A percentile compares a stretch with the other conserved stretches of the same genome.
These are phyloP conservation scores for Suhomyces emberorum DNA, from an alignment of 805 yeast genomes.

Conservation along the genomic window DNA sequence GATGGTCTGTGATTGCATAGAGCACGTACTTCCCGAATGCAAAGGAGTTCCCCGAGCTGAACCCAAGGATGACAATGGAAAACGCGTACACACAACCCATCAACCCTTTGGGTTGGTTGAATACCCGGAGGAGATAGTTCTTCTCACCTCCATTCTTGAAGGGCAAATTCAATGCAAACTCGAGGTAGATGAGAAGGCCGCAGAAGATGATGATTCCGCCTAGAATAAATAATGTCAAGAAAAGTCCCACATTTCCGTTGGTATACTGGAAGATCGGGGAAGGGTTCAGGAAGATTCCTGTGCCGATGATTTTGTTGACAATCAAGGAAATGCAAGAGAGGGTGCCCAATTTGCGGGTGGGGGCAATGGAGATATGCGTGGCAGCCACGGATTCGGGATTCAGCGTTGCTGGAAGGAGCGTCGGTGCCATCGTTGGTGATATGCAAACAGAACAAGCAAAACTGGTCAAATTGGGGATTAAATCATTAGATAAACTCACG, in stretches of 20 bases:
- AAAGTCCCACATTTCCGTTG: constrained; percentile 36
- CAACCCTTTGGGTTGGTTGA: constrained; percentile 30
- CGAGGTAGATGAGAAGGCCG: constrained; percentile 40
- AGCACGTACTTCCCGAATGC: constrained; percentile 63
- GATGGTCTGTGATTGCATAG: constrained; percentile 29
- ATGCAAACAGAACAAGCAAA: no score
- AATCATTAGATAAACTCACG: constrained; percentile 5
- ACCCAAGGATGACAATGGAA: constrained; percentile 54
- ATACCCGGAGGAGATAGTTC: constrained; percentile 36
- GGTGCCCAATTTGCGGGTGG: constrained; percentile 19
- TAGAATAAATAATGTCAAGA: constrained; percentile 29
- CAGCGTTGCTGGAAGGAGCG: background rate
- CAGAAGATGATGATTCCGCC: constrained; percentile 38
- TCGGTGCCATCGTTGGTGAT: background rate
- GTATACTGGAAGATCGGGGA: constrained; percentile 38
- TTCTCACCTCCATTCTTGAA: constrained; percentile 42
- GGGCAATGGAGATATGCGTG: background rate
- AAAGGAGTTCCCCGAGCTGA: constrained; percentile 60
- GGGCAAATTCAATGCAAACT: constrained; percentile 40
- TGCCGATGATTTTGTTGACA: constrained; percentile 43
- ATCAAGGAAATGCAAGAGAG: constrained; percentile 38
- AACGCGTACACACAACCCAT: constrained; percentile 44
- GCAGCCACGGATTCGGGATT: background rate
- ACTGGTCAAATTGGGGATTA: no score
- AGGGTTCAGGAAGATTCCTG: constrained; percentile 42